Percentiles rank a stretch among this genome's conserved stretches.
Evolutionary conservation across 768 basidiomycete species (phyloP).

Genomic region (Lactarius deliciosus): DNA sequence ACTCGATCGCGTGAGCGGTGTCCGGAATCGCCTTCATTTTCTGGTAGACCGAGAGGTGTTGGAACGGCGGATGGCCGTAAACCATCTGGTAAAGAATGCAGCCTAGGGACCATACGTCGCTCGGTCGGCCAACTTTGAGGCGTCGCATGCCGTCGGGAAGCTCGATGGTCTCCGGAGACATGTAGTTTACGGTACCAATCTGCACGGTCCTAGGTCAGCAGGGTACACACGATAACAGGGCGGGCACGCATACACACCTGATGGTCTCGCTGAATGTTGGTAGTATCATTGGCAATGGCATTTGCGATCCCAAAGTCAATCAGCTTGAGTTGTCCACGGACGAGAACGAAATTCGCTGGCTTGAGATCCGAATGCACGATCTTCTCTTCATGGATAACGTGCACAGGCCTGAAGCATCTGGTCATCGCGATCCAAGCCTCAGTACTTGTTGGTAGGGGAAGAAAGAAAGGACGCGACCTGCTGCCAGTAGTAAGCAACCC

Average conservation of each 20-base stretch:
- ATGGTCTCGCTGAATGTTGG: slow-evolving; percentile 95
- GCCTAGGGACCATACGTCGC: slow-evolving; percentile 97
- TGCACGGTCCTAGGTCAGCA: slow-evolving; percentile 35
- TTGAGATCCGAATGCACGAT: slow-evolving; percentile 99
- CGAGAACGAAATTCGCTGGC: slow-evolving; percentile 97
- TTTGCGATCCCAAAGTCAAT: slow-evolving; percentile 99
- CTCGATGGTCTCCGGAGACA: slow-evolving; percentile 98
- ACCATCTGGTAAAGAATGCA: slow-evolving; percentile 99
- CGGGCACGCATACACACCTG: slow-evolving; percentile 53
- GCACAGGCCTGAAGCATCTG: slow-evolving; percentile 99
- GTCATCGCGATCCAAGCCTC: slow-evolving; percentile 10
- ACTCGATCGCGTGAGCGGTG: slow-evolving; percentile 72
- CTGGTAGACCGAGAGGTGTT: slow-evolving; percentile 74
- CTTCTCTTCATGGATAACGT: slow-evolving; percentile 96
- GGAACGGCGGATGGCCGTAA: slow-evolving; percentile 92
- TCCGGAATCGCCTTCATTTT: slow-evolving; percentile 97
- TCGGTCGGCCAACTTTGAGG: slow-evolving; percentile 92
- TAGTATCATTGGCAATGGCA: slow-evolving; percentile 97
- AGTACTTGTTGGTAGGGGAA: not conserved
- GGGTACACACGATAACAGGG: not conserved
- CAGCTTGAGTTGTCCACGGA: slow-evolving; percentile 91
- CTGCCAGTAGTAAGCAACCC: slow-evolving; percentile 95
- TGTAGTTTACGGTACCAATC: slow-evolving; percentile 98
- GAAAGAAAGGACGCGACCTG: slow-evolving; percentile 56
- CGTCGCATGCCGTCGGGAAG: slow-evolving; percentile 82